phyloP scores from a whole-genome alignment of 768 basidiomycete species.

The Dentipellis fragilis region DNA sequence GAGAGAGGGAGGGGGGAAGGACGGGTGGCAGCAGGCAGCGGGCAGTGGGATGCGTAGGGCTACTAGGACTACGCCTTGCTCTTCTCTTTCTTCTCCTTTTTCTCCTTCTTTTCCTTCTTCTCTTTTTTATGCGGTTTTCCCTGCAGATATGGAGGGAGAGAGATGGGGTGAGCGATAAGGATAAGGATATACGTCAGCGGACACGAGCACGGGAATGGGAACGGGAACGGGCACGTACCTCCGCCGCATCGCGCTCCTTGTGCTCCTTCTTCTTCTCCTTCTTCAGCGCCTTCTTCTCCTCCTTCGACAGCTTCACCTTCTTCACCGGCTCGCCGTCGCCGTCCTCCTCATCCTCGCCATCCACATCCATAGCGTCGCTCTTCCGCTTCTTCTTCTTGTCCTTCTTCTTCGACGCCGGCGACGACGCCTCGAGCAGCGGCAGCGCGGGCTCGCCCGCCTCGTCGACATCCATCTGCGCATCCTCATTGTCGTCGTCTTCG shows the following conservation, averaged over 20 bases:
- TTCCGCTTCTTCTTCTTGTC: slow-evolving; percentile 60
- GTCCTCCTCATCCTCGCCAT: slow-evolving; percentile 24
- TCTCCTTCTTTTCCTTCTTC: slow-evolving; percentile 33
- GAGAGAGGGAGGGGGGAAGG: slow-evolving; percentile 1
- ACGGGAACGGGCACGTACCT: slow-evolving; percentile 21
- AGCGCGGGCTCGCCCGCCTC: slow-evolving; percentile 32
- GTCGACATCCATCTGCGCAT: slow-evolving; percentile 26
- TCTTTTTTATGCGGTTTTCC: slow-evolving; percentile 26
- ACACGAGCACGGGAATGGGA: neutral
- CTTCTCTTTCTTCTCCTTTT: slow-evolving; percentile 52
- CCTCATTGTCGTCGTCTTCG: slow-evolving; percentile 39
- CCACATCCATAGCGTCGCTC: slow-evolving; percentile 57
- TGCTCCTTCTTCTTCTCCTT: slow-evolving; percentile 62
- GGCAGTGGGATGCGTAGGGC: no score
- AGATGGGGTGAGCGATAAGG: neutral
- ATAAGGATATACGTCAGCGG: neutral
- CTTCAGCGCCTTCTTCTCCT: slow-evolving; percentile 80
- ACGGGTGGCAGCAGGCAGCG: slow-evolving; percentile 6
- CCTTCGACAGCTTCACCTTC: slow-evolving; percentile 72
- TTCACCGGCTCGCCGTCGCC: slow-evolving; percentile 45
- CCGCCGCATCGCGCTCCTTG: slow-evolving; percentile 35
- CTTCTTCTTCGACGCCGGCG: slow-evolving; percentile 40
- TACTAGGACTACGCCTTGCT: slow-evolving; percentile 32
- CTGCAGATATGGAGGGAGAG: slow-evolving; percentile 14
- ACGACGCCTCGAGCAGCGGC: slow-evolving; percentile 46